Base-by-base conservation (phyloP, 805 yeast species). In the Debaryomyces maramus region DNA sequence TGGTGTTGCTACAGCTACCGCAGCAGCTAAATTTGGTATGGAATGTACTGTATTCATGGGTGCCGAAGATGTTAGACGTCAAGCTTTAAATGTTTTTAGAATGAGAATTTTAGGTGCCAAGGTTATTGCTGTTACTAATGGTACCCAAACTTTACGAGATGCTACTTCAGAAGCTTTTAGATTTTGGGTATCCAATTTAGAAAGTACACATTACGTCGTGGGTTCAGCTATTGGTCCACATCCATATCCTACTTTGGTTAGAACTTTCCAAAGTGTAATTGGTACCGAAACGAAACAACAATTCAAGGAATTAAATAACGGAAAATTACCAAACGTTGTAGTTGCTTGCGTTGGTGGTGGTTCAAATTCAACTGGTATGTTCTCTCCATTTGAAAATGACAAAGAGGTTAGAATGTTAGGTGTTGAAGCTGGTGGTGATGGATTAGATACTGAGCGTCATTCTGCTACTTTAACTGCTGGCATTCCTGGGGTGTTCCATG, bases 331-430 rank as follows among this genome's bases (percentile, higher is more conserved):
- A 34, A 87, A 93, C 56, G 88, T 90, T 14, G 81, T 93, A 30
- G 97, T 93, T 46, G 99, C 99, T 2, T 93, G 99, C 75, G 99
- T 93, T 36, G 99, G 99, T 56, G 99, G 99, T 58, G 99, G 99
- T 40, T 88, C 97, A 14, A 93, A 93, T 75, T 84, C 96, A 37
- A 81, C 95, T 22, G 99, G 99, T 63, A 81, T 91, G 78, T 93
- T 93, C 66, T 82, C 88, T 16, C 97, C 98, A 39, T 93, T 93
- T 60, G 95, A 88, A 60, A 72, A 87, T 13, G 97, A 89, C 60
- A 49, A 60, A 11, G 70, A 78, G 6, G 99, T 93, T 32, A 80
- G 78, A 58, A 71, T 93, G 60, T 68, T 90, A 21, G 99, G 99
- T 63, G 88, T 90, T 45, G 99, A 93, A 72, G 99, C 99, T 36